Percentiles rank a stretch among this genome's conserved stretches.
phyloP scores from a whole-genome alignment of 306 rosid species.

The apple (Malus domestica) region ASM211411v1 NC_041790.1:27156001-27156500 shows the following conservation, averaged over 20 bases:
- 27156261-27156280: too few species aligned
- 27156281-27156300: too few species aligned
- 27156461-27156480: conserved; percentile 4
- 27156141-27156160: background rate
- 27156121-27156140: background rate
- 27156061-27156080: background rate
- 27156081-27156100: background rate
- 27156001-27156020: too few species aligned
- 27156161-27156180: background rate
- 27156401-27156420: background rate
- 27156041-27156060: too few species aligned
- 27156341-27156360: too few species aligned
- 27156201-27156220: background rate
- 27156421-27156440: conserved; percentile 14
- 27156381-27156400: too few species aligned
- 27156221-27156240: conserved; percentile 7
- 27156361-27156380: too few species aligned
- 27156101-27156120: conserved; percentile 1
- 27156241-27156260: too few species aligned
- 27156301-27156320: too few species aligned
- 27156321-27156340: too few species aligned
- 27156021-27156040: too few species aligned
- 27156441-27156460: conserved; percentile 1
- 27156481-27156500: background rate
- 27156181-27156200: background rate